Evolutionary conservation across 495 filamentous ascomycete genomes (phyloP).

Genomic region (Delitschia confertaspora): DNA sequence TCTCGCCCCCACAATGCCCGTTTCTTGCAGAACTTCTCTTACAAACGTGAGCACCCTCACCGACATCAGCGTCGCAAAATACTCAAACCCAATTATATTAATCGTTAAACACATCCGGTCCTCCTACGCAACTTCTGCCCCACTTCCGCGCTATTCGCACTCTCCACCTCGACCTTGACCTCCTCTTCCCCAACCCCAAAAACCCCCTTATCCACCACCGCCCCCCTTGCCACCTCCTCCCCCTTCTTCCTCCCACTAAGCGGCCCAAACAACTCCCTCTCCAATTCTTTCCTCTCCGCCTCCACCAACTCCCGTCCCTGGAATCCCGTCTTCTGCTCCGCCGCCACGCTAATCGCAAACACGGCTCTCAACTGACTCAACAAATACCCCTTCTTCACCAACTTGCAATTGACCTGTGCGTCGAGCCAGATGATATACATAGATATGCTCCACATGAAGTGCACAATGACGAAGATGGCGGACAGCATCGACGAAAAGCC

Average conservation of each 20-base stretch:
- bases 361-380: slow-evolving; percentile 14
- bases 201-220: too few relatives aligned
- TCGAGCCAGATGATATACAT: slow-evolving; percentile 22
- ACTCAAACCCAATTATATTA: too few relatives aligned
- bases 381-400: slow-evolving; percentile 12
- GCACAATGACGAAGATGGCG: slow-evolving; percentile 11
- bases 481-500: slow-evolving; percentile 16
- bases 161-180: too few relatives aligned
- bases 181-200: too few relatives aligned
- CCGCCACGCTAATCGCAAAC: slow-evolving; percentile 4
- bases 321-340: slow-evolving; percentile 7
- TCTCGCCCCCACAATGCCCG: too few relatives aligned
- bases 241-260: slow-evolving; percentile 5
- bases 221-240: too few relatives aligned
- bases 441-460: slow-evolving; percentile 6
- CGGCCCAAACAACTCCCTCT: slow-evolving; percentile 7
- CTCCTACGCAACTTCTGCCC: too few relatives aligned
- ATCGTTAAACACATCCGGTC: too few relatives aligned
- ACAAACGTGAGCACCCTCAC: too few relatives aligned
- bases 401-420: slow-evolving; percentile 10
- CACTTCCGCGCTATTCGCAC: too few relatives aligned
- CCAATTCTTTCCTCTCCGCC: slow-evolving; percentile 2
- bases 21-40: too few relatives aligned
- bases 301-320: slow-evolving; percentile 8
- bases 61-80: too few relatives aligned